Percentiles rank a stretch among this genome's conserved stretches.
Conservation (phyloP, 768 basidiomycete species). For the Suillus lakei region DNA sequence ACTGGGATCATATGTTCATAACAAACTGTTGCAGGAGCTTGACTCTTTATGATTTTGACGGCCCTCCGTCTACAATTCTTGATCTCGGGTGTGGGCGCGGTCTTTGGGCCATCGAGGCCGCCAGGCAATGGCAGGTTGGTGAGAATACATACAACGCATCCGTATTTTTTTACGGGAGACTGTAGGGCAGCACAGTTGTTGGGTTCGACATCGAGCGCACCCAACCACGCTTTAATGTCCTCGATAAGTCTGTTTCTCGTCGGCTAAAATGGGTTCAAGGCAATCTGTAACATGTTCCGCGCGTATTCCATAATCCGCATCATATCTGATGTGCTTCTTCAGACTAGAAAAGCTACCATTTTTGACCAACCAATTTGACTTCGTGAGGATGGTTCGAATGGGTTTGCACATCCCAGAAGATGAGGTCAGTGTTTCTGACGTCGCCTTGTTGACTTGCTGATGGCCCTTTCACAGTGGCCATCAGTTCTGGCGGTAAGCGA, state of each 20-base stretch:
- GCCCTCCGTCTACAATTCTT: conserved; percentile 56
- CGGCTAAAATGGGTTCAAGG: conserved; percentile 71
- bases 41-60: conserved; percentile 58
- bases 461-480: conserved; percentile 55
- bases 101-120: conserved; percentile 73
- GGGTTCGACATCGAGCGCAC: conserved; percentile 62
- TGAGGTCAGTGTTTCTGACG: conserved; percentile 47
- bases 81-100: conserved; percentile 78
- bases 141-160: background rate
- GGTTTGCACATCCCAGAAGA: conserved; percentile 76
- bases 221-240: conserved; percentile 52
- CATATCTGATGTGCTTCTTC: conserved; percentile 14
- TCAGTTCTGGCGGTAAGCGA: conserved; percentile 60
- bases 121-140: conserved; percentile 66
- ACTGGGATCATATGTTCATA: conserved; percentile 74
- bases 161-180: conserved; percentile 9
- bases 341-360: conserved; percentile 74
- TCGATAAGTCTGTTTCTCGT: conserved; percentile 45
- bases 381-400: conserved; percentile 65
- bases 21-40: conserved; percentile 50
- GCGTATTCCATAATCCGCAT: conserved; percentile 3
- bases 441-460: conserved; percentile 15
- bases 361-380: conserved; percentile 59
- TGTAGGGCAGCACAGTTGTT: conserved; percentile 55
- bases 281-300: conserved; percentile 54